Evolutionary conservation across 805 yeast genomes (phyloP).

Genomic region (Wickerhamomyces ciferrii): DNA sequence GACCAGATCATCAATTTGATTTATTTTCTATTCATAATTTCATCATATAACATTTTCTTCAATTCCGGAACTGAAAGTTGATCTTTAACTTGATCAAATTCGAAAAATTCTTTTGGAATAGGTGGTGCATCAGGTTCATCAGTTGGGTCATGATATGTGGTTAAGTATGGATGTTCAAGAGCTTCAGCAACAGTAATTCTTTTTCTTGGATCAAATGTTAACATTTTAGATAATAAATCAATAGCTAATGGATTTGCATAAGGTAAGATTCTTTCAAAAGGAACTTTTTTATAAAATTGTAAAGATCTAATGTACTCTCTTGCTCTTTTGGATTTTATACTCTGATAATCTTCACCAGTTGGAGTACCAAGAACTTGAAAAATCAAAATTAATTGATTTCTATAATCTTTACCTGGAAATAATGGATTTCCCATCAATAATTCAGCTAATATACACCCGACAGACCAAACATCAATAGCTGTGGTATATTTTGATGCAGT

Average conservation of each 20-base stretch:
- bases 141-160: conserved; percentile 87
- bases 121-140: conserved; percentile 88
- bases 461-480: conserved; percentile 96
- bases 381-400: conserved; percentile 81
- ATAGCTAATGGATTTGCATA: conserved; percentile 58
- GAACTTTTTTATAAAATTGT: conserved; percentile 62
- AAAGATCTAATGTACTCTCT: conserved; percentile 80
- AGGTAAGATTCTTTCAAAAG: conserved; percentile 42
- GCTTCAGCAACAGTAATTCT: conserved; percentile 85
- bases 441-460: conserved; percentile 93
- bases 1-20: too few relatives aligned
- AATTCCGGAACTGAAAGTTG: conserved; percentile 71
- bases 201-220: conserved; percentile 78
- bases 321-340: conserved; percentile 76
- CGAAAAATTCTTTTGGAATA: conserved; percentile 82
- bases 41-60: conserved; percentile 73
- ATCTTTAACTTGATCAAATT: conserved; percentile 81
- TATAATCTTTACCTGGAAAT: conserved; percentile 93
- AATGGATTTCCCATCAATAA: conserved; percentile 80
- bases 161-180: conserved; percentile 77
- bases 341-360: conserved; percentile 65
- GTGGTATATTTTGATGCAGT: conserved; percentile 90
- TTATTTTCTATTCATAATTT: conserved; percentile 45
- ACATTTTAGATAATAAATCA: conserved; percentile 62
- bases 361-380: conserved; percentile 89